These are phyloP conservation scores for Xylariaceae sp. DNA, from an alignment of 2,329 filamentous ascomycete species.

Conservation along the genomic window DNA sequence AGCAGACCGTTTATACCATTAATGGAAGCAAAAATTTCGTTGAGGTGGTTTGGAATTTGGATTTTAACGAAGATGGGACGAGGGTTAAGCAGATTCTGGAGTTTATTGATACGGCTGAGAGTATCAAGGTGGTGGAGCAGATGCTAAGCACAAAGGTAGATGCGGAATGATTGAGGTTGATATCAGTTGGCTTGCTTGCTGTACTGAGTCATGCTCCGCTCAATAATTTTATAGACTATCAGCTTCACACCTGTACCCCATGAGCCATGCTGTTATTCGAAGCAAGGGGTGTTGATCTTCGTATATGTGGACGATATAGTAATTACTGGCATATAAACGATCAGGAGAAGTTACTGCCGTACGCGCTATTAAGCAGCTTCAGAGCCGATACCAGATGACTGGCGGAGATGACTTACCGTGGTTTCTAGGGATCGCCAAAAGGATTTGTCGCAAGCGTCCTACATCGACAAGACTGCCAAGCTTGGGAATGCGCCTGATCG, in stretches of 20 bases:
- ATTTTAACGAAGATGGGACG: conserved; percentile 32
- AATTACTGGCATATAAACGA: neutral
- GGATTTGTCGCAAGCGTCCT: neutral
- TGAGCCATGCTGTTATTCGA: neutral
- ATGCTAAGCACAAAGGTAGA: conserved; percentile 23
- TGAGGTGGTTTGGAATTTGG: conserved; percentile 30
- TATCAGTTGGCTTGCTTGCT: too few relatives aligned
- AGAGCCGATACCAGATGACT: neutral
- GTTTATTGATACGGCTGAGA: conserved; percentile 33
- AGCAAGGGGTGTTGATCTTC: neutral
- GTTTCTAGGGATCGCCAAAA: neutral
- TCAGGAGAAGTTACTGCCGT: neutral
- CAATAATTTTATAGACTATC: too few relatives aligned
- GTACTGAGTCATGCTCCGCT: too few relatives aligned
- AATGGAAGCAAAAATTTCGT: conserved; percentile 23
- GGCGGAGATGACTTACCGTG: neutral
- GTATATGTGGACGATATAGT: neutral
- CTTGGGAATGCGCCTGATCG: neutral
- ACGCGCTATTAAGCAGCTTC: neutral
- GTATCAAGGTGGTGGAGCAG: conserved; percentile 32
- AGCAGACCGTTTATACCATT: conserved; percentile 25
- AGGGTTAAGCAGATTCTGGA: conserved; percentile 30
- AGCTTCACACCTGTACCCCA: neutral
- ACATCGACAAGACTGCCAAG: conserved; percentile 7
- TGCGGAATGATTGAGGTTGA: conserved; percentile 1